phyloP scores from a whole-genome alignment of 345 rosid species.

The sweet orange (Citrus sinensis) region DNA sequence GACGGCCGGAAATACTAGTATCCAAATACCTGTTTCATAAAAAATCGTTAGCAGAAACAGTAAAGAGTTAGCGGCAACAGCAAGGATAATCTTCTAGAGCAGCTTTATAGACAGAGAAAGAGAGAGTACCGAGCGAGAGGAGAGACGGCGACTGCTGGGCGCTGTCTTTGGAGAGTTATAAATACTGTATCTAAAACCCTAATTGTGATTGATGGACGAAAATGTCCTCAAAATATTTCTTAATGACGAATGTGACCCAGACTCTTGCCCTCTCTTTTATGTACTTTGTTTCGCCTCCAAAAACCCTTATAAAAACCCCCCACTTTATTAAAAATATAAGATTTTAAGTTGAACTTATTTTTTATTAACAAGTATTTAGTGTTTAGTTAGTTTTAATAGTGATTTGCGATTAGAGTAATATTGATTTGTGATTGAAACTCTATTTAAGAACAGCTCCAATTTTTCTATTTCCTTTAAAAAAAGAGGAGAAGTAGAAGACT shows the following conservation, averaged over 20 bases:
- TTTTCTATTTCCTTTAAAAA: no score
- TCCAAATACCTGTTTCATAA: slow-evolving; percentile 8
- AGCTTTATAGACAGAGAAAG: neutral
- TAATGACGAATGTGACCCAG: neutral
- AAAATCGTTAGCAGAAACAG: neutral
- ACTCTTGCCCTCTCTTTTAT: no score
- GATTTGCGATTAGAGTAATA: no score
- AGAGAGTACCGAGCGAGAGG: neutral
- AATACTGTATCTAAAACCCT: neutral
- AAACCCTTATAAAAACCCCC: no score
- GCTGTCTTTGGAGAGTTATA: neutral
- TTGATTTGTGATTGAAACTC: no score
- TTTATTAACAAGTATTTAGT: no score
- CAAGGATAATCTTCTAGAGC: neutral
- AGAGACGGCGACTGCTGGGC: neutral
- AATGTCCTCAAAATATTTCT: neutral
- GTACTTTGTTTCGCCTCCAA: neutral
- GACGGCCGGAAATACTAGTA: neutral
- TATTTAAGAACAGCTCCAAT: no score
- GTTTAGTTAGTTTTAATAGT: no score
- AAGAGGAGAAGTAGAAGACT: no score
- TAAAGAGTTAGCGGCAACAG: neutral
- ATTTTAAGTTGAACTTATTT: no score
- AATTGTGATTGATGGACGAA: neutral
- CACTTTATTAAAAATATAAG: no score